Percentiles rank a stretch among this genome's conserved stretches.
Conservation (phyloP, 352 stramenopile genomes). For the Globisporangium iwayamae region DNA sequence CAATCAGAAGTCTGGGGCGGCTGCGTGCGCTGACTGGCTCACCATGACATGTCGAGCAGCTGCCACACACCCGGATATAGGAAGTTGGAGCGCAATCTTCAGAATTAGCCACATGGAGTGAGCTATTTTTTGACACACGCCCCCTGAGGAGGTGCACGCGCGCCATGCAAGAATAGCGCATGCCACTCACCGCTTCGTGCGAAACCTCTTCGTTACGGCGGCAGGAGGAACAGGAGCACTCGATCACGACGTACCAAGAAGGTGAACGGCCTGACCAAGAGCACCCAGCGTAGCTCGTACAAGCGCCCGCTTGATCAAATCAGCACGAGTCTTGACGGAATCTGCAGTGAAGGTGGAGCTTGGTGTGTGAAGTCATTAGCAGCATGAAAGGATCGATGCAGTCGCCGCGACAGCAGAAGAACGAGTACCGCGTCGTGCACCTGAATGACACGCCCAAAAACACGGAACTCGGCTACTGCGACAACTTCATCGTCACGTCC, state of each 20-base stretch:
- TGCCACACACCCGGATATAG: no score
- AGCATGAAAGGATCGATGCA: constrained; percentile 2
- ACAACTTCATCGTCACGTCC: constrained; percentile 90
- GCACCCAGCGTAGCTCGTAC: background rate
- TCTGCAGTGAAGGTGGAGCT: background rate
- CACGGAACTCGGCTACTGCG: constrained; percentile 54
- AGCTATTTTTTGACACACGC: background rate
- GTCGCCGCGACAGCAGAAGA: constrained; percentile 1
- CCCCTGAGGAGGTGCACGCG: background rate
- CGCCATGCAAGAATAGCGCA: background rate
- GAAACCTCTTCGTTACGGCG: background rate
- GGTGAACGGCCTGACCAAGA: no score
- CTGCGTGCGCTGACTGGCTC: no score
- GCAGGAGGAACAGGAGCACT: background rate
- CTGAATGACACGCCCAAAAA: constrained; percentile 60
- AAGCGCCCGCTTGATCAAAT: background rate
- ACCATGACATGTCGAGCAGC: no score
- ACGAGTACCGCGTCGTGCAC: constrained; percentile 58
- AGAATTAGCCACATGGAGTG: background rate
- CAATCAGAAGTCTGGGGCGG: no score
- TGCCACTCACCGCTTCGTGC: background rate
- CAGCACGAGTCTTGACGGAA: background rate
- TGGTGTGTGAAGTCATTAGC: no score
- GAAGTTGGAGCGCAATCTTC: background rate
- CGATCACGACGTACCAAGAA: background rate